A percentile compares a stretch with the other conserved stretches of the same genome.
phyloP scores from a whole-genome alignment of 306 rosid species.

The Senna tora region DNA sequence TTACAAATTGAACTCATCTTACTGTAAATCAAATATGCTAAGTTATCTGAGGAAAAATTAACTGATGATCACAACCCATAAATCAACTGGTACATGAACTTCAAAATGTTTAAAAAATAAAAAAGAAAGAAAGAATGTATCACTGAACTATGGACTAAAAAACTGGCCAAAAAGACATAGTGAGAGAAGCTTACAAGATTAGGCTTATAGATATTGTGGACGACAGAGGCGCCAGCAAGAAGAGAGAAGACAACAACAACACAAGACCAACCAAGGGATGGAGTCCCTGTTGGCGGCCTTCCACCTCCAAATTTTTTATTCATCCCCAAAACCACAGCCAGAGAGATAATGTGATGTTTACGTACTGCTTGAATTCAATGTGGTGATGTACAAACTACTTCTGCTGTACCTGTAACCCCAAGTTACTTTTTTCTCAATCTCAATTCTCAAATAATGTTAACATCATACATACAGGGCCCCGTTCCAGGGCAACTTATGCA shows the following conservation, averaged over 20 bases:
- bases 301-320: slow-evolving; percentile 58
- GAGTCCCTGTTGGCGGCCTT: slow-evolving; percentile 51
- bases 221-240: slow-evolving; percentile 53
- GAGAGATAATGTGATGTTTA: background rate
- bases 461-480: background rate
- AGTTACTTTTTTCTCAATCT: background rate
- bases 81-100: background rate
- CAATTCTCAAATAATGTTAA: background rate
- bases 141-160: background rate
- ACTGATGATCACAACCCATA: background rate
- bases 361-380: background rate
- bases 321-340: slow-evolving; percentile 35
- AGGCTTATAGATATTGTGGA: slow-evolving; percentile 57
- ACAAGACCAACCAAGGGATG: slow-evolving; percentile 48
- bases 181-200: slow-evolving; percentile 43
- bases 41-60: too few species aligned
- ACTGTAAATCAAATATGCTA: too few species aligned
- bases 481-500: too few species aligned
- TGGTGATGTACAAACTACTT: background rate
- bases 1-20: too few species aligned
- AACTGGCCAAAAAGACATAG: background rate
- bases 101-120: background rate
- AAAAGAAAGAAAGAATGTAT: too few species aligned
- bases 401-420: background rate
- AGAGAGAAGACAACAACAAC: slow-evolving; percentile 50